Conservation (phyloP, 495 filamentous ascomycete genomes). For the Tuber magnatum region DNA sequence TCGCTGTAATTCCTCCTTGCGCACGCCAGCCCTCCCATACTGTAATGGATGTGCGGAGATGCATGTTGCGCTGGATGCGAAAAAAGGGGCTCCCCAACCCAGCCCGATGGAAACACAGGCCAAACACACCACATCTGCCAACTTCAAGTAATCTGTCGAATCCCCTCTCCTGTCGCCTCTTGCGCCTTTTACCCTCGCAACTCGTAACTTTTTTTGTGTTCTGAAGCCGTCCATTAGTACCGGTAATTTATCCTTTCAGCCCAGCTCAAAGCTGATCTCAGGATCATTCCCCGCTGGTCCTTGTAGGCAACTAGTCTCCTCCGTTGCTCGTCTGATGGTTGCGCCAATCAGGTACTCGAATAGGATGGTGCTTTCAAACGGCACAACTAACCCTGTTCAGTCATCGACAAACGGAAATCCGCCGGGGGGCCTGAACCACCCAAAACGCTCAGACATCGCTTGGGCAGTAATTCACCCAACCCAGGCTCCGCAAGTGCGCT, state of each 20-base stretch:
- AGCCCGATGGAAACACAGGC: background rate
- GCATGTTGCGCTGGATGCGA: background rate
- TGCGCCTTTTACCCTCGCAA: background rate
- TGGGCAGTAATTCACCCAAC: background rate
- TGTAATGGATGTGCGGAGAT: background rate
- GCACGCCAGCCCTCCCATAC: background rate
- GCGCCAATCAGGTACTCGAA: background rate
- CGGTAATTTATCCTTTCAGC: background rate
- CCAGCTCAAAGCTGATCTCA: background rate
- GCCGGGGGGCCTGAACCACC: background rate
- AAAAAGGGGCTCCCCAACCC: conserved; percentile 1
- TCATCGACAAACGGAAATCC: background rate
- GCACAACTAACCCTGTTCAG: background rate
- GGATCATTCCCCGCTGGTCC: background rate
- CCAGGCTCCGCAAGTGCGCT: background rate
- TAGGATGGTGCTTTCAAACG: background rate
- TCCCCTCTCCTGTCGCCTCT: background rate
- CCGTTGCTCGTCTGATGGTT: background rate
- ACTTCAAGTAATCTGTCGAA: background rate
- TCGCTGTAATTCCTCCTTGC: background rate
- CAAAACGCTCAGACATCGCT: background rate
- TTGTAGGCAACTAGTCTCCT: background rate
- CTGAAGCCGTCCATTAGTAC: background rate
- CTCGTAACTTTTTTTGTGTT: background rate
- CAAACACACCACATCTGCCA: background rate